Conservation (phyloP, 805 yeast species). For the Yarrowia hollandica region DNA sequence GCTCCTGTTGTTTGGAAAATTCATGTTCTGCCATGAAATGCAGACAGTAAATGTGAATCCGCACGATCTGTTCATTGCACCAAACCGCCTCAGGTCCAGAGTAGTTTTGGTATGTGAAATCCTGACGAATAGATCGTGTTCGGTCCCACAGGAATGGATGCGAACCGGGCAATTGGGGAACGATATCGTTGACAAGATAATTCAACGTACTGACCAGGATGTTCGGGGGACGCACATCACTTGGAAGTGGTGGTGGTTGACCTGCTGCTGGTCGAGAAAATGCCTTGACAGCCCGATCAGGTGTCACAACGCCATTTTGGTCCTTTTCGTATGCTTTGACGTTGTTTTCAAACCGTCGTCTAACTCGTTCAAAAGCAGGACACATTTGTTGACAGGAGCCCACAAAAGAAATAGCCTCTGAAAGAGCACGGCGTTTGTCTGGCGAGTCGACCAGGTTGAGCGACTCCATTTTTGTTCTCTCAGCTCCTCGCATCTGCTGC, state of each 20-base stretch:
- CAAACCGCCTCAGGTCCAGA: constrained; percentile 91
- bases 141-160: constrained; percentile 97
- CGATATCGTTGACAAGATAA: constrained; percentile 63
- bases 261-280: constrained; percentile 98
- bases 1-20: constrained; percentile 90
- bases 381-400: constrained; percentile 96
- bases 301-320: constrained; percentile 59
- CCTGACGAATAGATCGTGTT: constrained; percentile 94
- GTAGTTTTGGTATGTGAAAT: constrained; percentile 91
- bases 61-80: constrained; percentile 86
- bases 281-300: constrained; percentile 74
- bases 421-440: constrained; percentile 75
- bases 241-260: constrained; percentile 95
- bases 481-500: constrained; percentile 69
- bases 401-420: constrained; percentile 80
- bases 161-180: constrained; percentile 72
- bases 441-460: constrained; percentile 85
- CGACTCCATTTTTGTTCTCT: constrained; percentile 74
- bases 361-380: constrained; percentile 85
- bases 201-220: constrained; percentile 65
- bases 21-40: constrained; percentile 86
- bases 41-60: constrained; percentile 78
- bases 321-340: constrained; percentile 77
- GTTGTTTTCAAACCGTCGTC: constrained; percentile 84
- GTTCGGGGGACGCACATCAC: constrained; percentile 94